Evolutionary conservation across 192 early-diverging fungal species (phyloP), one percentile per base, ranked within the genome.

Genomic region (Linnemannia elongata): DNA sequence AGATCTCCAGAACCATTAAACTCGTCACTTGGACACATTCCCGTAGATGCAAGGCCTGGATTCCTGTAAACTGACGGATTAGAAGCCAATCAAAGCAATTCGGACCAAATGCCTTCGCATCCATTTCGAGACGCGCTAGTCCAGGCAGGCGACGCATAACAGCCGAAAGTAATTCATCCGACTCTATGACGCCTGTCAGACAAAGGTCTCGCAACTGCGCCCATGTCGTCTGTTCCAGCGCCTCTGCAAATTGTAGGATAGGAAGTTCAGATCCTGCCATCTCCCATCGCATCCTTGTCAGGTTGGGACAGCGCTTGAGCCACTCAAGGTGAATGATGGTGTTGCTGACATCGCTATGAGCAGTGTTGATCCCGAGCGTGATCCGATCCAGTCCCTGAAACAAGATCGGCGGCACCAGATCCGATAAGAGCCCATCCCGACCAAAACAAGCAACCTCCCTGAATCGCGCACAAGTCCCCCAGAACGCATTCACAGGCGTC

Each of bases 281-380:
- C 60, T 66, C 60, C 60, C 60, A 66, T 27, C 60, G 60, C 60
- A 66, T 66, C 30, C 12, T 33, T 15, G 60, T 66, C 60, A 66
- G 12, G 13, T 66, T 66, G 1, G 30, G 60, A 3, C 60, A 66
- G 1, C 27, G n/a, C 13, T 66, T 66, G 30, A 66, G 60, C 60
- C 60, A 66, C 60, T 66, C 60, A 2, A 66, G 60, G 13, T 66
- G 60, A 12, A 33, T 15, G 30, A 66, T 15, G 0, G 60, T 66
- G 27, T 66, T 66, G 4, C 4, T 33, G 12, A 66, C 17, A 24
- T 66, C n/a, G 12, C 60, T 66, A 12, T 66, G 12, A 1, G 60
- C 27, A 35, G 60, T 66, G 13, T 66, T 66, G 60, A 66, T 27
- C 60, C 60, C 60, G 13, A 66, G 60, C 13, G 60, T 66, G 27